Conservation (phyloP, 352 stramenopile species). For the Globisporangium ultimum region DNA sequence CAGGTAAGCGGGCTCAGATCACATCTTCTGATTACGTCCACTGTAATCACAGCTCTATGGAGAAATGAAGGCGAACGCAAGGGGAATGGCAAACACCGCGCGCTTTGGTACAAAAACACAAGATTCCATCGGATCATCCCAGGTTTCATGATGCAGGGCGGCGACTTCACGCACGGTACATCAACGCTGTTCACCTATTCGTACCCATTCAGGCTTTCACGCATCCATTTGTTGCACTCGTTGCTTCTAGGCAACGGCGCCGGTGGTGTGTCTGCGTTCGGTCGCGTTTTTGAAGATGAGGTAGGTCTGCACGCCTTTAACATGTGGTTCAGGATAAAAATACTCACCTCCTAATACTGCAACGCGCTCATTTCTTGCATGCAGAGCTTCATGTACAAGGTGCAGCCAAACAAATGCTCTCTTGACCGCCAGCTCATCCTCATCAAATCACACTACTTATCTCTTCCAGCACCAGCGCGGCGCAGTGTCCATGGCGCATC, state of each 20-base stretch:
- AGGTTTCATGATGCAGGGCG: conserved; percentile 98
- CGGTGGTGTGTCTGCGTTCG: conserved; percentile 93
- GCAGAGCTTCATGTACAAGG: conserved; percentile 89
- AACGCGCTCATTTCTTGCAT: neutral
- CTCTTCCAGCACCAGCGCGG: conserved; percentile 87
- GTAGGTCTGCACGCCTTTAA: conserved; percentile 14
- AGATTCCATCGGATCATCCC: conserved; percentile 98
- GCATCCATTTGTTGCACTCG: too few species aligned
- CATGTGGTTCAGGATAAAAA: too few species aligned
- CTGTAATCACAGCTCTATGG: neutral
- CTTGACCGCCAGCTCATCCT: neutral
- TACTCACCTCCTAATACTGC: neutral
- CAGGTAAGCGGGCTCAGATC: conserved; percentile 21
- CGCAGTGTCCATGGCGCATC: conserved; percentile 98
- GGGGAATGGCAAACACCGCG: conserved; percentile 40
- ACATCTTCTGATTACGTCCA: neutral
- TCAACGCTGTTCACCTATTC: too few species aligned
- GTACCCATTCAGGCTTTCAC: too few species aligned
- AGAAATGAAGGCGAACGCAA: conserved; percentile 38
- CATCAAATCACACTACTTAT: neutral
- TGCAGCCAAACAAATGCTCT: conserved; percentile 6
- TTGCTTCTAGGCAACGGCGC: conserved; percentile 76
- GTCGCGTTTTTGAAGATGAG: conserved; percentile 96
- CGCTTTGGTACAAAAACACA: conserved; percentile 92
- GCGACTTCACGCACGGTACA: conserved; percentile 89